These are phyloP conservation scores for Boletus eberwhitei DNA, from an alignment of 768 basidiomycete genomes.

Conservation along the genomic window DNA sequence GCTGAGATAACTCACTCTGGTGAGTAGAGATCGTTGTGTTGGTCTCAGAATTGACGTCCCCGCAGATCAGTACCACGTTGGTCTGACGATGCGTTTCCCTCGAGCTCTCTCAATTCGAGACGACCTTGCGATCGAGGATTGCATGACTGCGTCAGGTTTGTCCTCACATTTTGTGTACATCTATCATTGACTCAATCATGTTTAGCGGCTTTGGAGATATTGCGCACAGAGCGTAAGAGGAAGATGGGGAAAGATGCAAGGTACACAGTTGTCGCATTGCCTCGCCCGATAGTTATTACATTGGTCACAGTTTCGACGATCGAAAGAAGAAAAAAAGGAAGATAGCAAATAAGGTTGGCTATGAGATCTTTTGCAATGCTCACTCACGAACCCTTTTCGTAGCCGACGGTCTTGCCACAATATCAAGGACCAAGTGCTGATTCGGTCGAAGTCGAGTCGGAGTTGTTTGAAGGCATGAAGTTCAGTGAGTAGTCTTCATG, in stretches of 20 bases:
- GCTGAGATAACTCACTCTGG: constrained; percentile 83
- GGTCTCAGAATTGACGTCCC: not conserved
- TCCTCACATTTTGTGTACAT: not conserved
- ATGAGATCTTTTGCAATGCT: not conserved
- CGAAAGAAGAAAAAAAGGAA: constrained; percentile 31
- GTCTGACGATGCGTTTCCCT: constrained; percentile 93
- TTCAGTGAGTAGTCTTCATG: constrained; percentile 59
- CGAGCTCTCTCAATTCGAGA: constrained; percentile 77
- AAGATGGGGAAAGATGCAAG: constrained; percentile 63
- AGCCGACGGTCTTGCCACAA: constrained; percentile 62
- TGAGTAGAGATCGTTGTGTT: constrained; percentile 26
- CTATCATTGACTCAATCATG: not conserved
- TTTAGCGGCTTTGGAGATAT: constrained; percentile 55
- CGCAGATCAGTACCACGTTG: constrained; percentile 77
- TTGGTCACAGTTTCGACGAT: constrained; percentile 30
- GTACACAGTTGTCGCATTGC: constrained; percentile 31
- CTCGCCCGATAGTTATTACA: not conserved
- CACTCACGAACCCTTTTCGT: not conserved
- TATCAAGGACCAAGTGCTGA: constrained; percentile 64
- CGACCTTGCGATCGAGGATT: constrained; percentile 70
- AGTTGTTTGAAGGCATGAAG: constrained; percentile 69
- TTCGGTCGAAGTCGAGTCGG: constrained; percentile 54
- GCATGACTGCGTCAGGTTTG: constrained; percentile 65
- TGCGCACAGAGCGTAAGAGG: constrained; percentile 66
- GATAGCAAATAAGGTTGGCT: constrained; percentile 25